Evolutionary conservation across 768 basidiomycete species (phyloP).

Genomic region (Hortiboletus campestris): DNA sequence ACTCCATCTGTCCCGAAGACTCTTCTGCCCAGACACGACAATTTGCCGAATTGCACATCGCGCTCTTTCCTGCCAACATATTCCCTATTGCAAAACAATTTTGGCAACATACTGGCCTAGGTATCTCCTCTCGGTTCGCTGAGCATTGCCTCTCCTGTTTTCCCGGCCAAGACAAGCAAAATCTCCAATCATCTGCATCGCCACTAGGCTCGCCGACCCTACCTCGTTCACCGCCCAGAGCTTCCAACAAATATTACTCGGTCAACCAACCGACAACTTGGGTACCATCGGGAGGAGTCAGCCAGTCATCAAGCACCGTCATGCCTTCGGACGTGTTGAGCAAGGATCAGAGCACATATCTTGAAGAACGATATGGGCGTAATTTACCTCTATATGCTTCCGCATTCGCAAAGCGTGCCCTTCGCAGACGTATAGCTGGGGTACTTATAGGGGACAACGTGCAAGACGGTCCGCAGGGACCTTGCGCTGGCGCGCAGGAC

Average conservation of each 20-base stretch:
- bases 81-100: constrained; percentile 79
- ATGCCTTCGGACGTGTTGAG: constrained; percentile 46
- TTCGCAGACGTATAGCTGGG: constrained; percentile 89
- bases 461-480: constrained; percentile 33
- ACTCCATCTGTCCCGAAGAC: constrained; percentile 66
- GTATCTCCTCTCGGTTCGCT: constrained; percentile 85
- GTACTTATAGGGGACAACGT: constrained; percentile 63
- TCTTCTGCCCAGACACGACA: constrained; percentile 26
- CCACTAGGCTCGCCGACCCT: constrained; percentile 20
- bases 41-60: constrained; percentile 73
- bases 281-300: constrained; percentile 6
- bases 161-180: constrained; percentile 38
- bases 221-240: constrained; percentile 39
- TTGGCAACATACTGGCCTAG: constrained; percentile 94
- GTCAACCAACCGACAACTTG: constrained; percentile 18
- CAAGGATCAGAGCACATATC: constrained; percentile 66
- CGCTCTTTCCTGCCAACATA: constrained; percentile 64
- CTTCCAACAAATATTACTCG: constrained; percentile 59
- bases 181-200: constrained; percentile 26
- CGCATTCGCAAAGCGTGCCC: constrained; percentile 76
- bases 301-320: constrained; percentile 5
- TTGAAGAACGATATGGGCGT: constrained; percentile 94
- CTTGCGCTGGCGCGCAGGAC: constrained; percentile 45
- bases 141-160: constrained; percentile 78
- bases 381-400: constrained; percentile 77